phyloP scores from a whole-genome alignment of 1,284 basidiomycete species.

The Microbotryum scabiosae region DNA sequence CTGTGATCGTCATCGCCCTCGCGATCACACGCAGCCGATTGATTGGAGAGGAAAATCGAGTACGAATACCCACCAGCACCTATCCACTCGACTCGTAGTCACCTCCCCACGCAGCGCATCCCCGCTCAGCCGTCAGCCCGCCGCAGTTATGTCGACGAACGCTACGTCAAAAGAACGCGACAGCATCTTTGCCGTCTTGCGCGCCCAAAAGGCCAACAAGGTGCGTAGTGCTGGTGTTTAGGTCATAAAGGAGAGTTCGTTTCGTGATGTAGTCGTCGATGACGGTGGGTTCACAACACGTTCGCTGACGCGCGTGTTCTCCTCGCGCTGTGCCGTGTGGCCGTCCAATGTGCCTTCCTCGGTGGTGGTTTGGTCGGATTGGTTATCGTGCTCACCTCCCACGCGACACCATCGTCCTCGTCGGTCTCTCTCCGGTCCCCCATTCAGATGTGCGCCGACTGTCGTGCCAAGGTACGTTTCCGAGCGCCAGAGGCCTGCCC shows the following conservation, averaged over 20 bases:
- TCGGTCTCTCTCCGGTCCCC: background rate
- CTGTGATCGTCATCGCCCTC: too few species aligned
- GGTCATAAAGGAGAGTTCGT: too few species aligned
- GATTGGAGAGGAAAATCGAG: too few species aligned
- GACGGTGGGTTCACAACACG: background rate
- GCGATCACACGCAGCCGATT: too few species aligned
- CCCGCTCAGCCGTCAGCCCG: too few species aligned
- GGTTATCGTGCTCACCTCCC: too few species aligned
- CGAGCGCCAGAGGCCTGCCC: background rate
- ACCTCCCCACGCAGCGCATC: too few species aligned
- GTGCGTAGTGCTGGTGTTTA: constrained; percentile 43
- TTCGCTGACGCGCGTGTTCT: background rate
- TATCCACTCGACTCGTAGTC: too few species aligned
- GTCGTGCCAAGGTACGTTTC: constrained; percentile 58
- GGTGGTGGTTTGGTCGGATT: background rate
- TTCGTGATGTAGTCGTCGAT: too few species aligned
- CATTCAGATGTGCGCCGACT: constrained; percentile 86
- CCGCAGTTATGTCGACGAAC: constrained; percentile 15
- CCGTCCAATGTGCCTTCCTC: background rate
- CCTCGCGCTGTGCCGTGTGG: background rate
- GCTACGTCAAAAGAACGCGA: constrained; percentile 61
- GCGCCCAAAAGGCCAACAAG: constrained; percentile 80
- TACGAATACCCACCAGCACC: too few species aligned
- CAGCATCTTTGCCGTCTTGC: constrained; percentile 64
- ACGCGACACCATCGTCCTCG: background rate